These are phyloP conservation scores for Fusarium sp. DNA, from an alignment of 2,329 filamentous ascomycete genomes.

Conservation along the genomic window DNA sequence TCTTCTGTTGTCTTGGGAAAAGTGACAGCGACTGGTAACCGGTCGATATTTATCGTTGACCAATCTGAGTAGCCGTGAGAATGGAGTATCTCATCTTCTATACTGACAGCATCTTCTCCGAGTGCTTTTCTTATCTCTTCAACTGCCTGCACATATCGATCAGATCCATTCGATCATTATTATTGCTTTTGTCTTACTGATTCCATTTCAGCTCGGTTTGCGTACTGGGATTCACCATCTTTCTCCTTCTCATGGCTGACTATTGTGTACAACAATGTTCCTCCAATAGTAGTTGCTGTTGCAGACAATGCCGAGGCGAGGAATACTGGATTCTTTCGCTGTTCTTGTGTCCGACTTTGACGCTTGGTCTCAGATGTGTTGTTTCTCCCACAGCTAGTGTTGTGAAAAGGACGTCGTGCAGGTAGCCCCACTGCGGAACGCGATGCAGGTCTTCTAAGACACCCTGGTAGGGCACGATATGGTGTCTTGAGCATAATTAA, in stretches of 20 bases:
- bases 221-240: not conserved
- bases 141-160: conserved; percentile 58
- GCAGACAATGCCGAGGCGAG: conserved; percentile 2
- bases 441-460: not conserved
- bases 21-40: conserved; percentile 71
- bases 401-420: not conserved
- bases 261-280: not conserved
- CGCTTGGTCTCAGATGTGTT: fast-evolving
- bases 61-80: conserved; percentile 74
- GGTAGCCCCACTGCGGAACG: not conserved
- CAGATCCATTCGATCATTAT: fast-evolving
- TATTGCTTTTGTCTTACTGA: not conserved
- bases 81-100: conserved; percentile 70
- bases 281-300: not conserved
- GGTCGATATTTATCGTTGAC: conserved; percentile 71
- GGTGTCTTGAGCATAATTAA: not conserved
- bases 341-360: not conserved
- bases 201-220: not conserved
- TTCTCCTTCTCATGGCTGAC: not conserved
- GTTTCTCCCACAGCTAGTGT: not conserved
- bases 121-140: conserved; percentile 63
- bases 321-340: fast-evolving
- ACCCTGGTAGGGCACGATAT: not conserved
- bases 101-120: conserved; percentile 66
- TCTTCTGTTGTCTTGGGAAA: conserved; percentile 71